Evolutionary conservation across 192 early-diverging fungal species (phyloP), one percentile per base, ranked within the genome.

Genomic region (Coemansia sp.): DNA sequence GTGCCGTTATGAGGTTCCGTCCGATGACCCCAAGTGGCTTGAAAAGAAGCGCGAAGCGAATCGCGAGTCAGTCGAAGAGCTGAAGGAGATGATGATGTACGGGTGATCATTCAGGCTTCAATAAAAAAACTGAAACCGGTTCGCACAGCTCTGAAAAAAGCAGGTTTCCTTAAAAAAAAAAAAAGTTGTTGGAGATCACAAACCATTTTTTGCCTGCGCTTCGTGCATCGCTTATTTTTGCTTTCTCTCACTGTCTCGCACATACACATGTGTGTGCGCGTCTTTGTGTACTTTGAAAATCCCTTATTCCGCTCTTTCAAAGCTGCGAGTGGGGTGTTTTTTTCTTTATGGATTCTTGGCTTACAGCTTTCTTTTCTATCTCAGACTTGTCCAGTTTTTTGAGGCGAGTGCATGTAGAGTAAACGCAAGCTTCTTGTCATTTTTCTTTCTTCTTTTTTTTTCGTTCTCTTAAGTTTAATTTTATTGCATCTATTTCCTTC

Each of bases 21-120:
- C 76, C 19, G 69, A 79, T 41, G 76, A 79, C 19, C 74, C 68
- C 45, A 61, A 53, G 55, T 78, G 74, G 74, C 62, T 71, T 10
- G 74, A 78, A 40, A 71, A 62, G 42, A 64, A 61, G 51, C 74
- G 74, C 44, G 68, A 71, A 18, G 64, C 66, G 11, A 61, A 64
- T 15, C 56, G 65, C 15, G 64, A 58, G 34, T 45, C 40, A 4
- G 44, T 52, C 13, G 44, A 18, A 3, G 68, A 78, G 33, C 17
- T 78, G 24, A 67, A 62, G 23, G 74, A 78, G 2, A 55, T 62
- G 58, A 78, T 78, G 74, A 60, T 77, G 58, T 78, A 65, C 44
- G 74, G 68, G 1, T 78, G 52, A 55, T 3, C 27, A 22, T 49
- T 49, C 9, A 5, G 12, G n/a, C n/a, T 27, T 25, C 19, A 49